A percentile compares a stretch with the other conserved stretches of the same genome.
These are phyloP conservation scores for Dactylellina parvicollis DNA, from an alignment of 2,329 filamentous ascomycete genomes.

Conservation along the genomic window DNA sequence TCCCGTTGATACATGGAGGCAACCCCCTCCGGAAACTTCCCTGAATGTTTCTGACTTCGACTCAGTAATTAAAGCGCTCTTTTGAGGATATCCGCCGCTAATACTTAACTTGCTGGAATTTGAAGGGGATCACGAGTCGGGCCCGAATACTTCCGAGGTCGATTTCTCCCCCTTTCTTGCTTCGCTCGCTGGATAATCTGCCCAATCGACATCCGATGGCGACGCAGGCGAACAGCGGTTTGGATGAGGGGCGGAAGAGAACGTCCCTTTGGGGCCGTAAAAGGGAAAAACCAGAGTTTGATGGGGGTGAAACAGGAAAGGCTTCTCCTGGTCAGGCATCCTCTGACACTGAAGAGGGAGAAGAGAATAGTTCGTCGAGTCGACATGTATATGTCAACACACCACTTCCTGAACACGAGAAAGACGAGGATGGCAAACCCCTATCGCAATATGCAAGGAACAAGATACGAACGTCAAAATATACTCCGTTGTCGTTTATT, in stretches of 20 bases:
- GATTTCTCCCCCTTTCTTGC: no score
- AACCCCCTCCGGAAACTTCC: background rate
- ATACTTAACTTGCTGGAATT: no score
- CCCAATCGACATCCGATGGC: constrained; percentile 42
- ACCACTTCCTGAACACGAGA: constrained; percentile 76
- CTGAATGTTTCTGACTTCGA: background rate
- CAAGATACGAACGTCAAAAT: constrained; percentile 98
- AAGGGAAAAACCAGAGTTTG: constrained; percentile 28
- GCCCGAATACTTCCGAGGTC: no score
- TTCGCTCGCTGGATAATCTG: constrained; percentile 9
- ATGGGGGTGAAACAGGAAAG: constrained; percentile 47
- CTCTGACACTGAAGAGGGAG: constrained; percentile 44
- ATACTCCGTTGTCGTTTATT: constrained; percentile 91
- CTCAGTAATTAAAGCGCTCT: background rate
- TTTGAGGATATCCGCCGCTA: background rate
- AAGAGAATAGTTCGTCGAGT: constrained; percentile 56
- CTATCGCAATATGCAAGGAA: constrained; percentile 79
- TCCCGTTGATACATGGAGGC: constrained; percentile 12
- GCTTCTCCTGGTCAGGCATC: constrained; percentile 34
- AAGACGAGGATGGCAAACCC: constrained; percentile 83
- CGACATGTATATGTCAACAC: constrained; percentile 85
- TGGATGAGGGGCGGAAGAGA: constrained; percentile 47
- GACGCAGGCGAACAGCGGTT: constrained; percentile 22
- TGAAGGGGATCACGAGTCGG: background rate
- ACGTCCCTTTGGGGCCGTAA: constrained; percentile 43